A percentile compares a stretch with the other conserved stretches of the same genome.
These are phyloP conservation scores for Amanita rubescens DNA, from an alignment of 768 basidiomycete genomes.

Conservation along the genomic window DNA sequence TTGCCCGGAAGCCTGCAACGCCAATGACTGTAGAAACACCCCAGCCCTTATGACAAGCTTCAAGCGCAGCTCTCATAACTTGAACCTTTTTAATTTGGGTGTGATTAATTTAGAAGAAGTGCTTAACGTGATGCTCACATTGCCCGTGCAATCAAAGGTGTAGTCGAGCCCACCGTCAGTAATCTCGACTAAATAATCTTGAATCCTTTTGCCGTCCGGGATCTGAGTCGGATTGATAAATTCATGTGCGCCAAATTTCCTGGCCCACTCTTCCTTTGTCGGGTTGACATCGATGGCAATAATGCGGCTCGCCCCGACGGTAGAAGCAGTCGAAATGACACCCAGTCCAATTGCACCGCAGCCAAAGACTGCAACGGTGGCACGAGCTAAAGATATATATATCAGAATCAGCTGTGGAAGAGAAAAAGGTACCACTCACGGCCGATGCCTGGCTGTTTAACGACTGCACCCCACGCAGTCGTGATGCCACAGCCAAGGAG, in stretches of 20 bases:
- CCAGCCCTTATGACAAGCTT: constrained; percentile 99
- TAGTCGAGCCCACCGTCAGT: constrained; percentile 97
- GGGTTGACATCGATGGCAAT: constrained; percentile 92
- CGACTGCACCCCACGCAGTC: constrained; percentile 96
- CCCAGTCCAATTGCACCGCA: constrained; percentile 96
- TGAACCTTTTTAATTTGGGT: constrained; percentile 46
- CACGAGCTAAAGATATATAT: constrained; percentile 47
- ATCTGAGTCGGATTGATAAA: constrained; percentile 80
- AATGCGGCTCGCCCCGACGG: constrained; percentile 78
- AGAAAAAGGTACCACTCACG: constrained; percentile 19
- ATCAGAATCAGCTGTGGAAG: not conserved
- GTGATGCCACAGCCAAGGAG: constrained; percentile 95
- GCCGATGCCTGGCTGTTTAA: constrained; percentile 86
- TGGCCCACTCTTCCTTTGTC: constrained; percentile 79
- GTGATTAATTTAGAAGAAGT: not conserved
- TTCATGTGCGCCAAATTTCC: constrained; percentile 91
- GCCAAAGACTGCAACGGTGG: constrained; percentile 91
- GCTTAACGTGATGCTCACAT: constrained; percentile 29
- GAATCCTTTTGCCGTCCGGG: constrained; percentile 75
- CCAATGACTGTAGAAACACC: constrained; percentile 94
- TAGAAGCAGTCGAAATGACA: constrained; percentile 71
- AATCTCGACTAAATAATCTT: constrained; percentile 83
- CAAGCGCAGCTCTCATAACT: constrained; percentile 92
- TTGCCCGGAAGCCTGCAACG: constrained; percentile 93
- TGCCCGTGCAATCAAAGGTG: constrained; percentile 96